Percentiles rank a stretch among this genome's conserved stretches.
Conservation (phyloP, 2,329 filamentous ascomycete species). For the Berkeleyomyces rouxiae region DNA sequence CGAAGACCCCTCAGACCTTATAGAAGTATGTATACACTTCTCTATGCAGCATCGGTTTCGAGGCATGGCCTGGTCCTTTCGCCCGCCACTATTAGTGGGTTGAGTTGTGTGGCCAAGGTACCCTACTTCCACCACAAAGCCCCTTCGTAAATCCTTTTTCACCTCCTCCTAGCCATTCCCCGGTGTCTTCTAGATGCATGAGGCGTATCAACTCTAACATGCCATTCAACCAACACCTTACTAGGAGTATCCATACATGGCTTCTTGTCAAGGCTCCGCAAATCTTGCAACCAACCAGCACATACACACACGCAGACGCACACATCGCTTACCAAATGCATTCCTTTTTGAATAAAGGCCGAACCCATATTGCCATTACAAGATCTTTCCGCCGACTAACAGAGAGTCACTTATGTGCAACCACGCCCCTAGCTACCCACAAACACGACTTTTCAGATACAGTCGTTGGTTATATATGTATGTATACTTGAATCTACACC, state of each 20-base stretch:
- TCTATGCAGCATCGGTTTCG: not conserved
- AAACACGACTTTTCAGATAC: no score
- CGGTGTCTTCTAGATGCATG: not conserved
- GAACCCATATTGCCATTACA: no score
- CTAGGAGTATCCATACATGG: not conserved
- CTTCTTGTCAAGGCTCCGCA: not conserved
- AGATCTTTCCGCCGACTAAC: no score
- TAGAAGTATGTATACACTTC: not conserved
- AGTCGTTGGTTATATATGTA: not conserved
- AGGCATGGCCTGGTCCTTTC: not conserved
- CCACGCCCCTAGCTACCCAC: no score
- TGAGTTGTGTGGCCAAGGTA: not conserved
- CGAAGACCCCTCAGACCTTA: not conserved
- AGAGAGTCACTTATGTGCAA: no score
- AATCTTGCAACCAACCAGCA: not conserved
- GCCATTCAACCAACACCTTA: not conserved
- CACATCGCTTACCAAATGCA: no score
- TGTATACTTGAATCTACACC: not conserved
- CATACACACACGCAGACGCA: not conserved
- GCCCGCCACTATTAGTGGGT: not conserved
- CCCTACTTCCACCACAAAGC: not conserved
- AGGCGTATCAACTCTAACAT: not conserved
- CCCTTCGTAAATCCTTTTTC: not conserved
- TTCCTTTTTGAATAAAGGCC: no score
- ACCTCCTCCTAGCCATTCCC: not conserved